phyloP scores from a whole-genome alignment of 768 basidiomycete genomes.

The Pleurotus cornucopiae region DNA sequence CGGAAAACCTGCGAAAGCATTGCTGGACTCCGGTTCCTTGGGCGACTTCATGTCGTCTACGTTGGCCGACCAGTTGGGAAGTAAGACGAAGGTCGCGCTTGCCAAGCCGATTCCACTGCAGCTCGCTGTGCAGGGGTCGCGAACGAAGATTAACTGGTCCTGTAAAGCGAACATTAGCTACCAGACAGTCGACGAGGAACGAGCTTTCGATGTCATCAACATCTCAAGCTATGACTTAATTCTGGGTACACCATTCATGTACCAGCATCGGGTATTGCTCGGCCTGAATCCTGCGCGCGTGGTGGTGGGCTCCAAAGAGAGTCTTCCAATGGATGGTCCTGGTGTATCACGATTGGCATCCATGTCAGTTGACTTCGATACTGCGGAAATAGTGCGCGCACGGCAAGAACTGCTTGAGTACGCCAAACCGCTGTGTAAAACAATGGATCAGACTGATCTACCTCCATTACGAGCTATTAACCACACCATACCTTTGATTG shows the following conservation, averaged over 20 bases:
- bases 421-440: constrained; percentile 20
- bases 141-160: constrained; percentile 28
- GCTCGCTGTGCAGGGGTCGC: constrained; percentile 37
- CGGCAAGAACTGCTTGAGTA: constrained; percentile 17
- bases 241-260: constrained; percentile 35
- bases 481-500: constrained; percentile 36
- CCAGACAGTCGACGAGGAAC: constrained; percentile 25
- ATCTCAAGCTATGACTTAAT: constrained; percentile 35
- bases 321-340: constrained; percentile 16
- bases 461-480: constrained; percentile 37
- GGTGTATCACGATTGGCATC: background rate
- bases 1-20: constrained; percentile 24
- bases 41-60: constrained; percentile 37
- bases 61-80: constrained; percentile 31
- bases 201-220: constrained; percentile 33
- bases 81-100: constrained; percentile 18
- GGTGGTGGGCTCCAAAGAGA: constrained; percentile 17
- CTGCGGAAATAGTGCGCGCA: constrained; percentile 10
- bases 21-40: constrained; percentile 34
- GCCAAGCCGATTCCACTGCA: constrained; percentile 29
- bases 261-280: constrained; percentile 21
- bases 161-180: constrained; percentile 24
- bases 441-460: constrained; percentile 22
- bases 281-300: constrained; percentile 23
- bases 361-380: too few species aligned